These are phyloP conservation scores for Clavaria fumosa DNA, from an alignment of 768 basidiomycete species.

Conservation along the genomic window DNA sequence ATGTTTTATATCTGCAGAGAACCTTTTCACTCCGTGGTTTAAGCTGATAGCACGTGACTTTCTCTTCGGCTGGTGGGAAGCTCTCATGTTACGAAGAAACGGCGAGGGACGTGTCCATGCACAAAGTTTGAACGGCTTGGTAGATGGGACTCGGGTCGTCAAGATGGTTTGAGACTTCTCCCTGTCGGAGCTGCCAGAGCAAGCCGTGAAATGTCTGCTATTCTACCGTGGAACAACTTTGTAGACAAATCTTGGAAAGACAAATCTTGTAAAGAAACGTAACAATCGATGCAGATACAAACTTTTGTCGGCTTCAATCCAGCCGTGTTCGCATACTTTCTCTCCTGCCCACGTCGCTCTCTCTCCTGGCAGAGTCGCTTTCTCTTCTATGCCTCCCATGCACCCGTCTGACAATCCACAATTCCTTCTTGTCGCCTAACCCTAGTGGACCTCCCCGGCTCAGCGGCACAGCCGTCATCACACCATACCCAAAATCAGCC, in stretches of 20 bases:
- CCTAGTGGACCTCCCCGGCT: constrained; percentile 30
- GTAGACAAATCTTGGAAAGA: no score
- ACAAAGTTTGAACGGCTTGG: constrained; percentile 45
- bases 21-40: constrained; percentile 98
- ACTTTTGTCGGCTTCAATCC: no score
- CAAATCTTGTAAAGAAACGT: no score
- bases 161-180: constrained; percentile 41
- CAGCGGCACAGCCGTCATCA: constrained; percentile 55
- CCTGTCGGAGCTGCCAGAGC: no score
- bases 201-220: no score
- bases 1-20: constrained; percentile 38
- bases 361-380: no score
- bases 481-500: constrained; percentile 37
- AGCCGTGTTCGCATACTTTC: no score
- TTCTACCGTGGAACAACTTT: no score
- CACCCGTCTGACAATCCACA: constrained; percentile 47
- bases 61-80: constrained; percentile 98
- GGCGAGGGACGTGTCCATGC: constrained; percentile 44
- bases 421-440: constrained; percentile 33
- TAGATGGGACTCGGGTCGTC: constrained; percentile 59
- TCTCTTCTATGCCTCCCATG: constrained; percentile 2
- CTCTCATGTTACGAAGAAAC: constrained; percentile 49
- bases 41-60: constrained; percentile 94
- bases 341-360: not conserved
- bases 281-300: no score